A percentile compares a stretch with the other conserved stretches of the same genome.
Conservation (phyloP, 176 grass and related monocot genomes). For the Stipa capillata region DNA sequence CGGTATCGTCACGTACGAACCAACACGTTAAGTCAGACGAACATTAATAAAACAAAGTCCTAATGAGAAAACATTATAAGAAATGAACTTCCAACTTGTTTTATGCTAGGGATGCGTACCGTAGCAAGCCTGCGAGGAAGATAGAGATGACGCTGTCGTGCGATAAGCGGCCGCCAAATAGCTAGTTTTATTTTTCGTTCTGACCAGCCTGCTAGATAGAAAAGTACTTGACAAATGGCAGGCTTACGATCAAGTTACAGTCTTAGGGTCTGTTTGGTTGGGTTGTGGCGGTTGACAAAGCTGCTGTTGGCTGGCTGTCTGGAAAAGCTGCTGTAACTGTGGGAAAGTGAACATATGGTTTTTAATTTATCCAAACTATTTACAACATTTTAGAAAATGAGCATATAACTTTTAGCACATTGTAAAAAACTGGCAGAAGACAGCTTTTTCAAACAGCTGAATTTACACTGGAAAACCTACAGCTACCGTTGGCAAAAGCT, state of each 20-base stretch:
- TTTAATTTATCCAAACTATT: too few relatives aligned
- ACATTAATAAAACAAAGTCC: not conserved
- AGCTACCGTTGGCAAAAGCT: too few relatives aligned
- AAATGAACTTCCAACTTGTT: not conserved
- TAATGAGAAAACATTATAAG: not conserved
- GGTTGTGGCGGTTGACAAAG: too few relatives aligned
- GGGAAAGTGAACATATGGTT: too few relatives aligned
- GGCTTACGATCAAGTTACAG: not conserved
- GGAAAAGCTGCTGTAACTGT: too few relatives aligned
- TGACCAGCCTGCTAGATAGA: not conserved
- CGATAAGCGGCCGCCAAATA: not conserved
- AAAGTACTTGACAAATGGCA: slow-evolving; percentile 13
- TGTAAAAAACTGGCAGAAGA: too few relatives aligned
- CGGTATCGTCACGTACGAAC: not conserved
- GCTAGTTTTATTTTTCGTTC: not conserved
- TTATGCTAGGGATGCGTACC: not conserved
- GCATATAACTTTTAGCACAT: too few relatives aligned
- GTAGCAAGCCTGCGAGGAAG: not conserved
- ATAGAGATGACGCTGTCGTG: not conserved
- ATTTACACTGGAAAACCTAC: too few relatives aligned
- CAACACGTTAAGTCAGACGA: not conserved
- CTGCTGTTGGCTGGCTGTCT: too few relatives aligned
- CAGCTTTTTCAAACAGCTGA: too few relatives aligned
- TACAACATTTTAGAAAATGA: too few relatives aligned
- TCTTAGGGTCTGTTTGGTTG: too few relatives aligned